phyloP scores from a whole-genome alignment of 1,139 yeast genomes.

The Scheffersomyces segobiensis region DNA sequence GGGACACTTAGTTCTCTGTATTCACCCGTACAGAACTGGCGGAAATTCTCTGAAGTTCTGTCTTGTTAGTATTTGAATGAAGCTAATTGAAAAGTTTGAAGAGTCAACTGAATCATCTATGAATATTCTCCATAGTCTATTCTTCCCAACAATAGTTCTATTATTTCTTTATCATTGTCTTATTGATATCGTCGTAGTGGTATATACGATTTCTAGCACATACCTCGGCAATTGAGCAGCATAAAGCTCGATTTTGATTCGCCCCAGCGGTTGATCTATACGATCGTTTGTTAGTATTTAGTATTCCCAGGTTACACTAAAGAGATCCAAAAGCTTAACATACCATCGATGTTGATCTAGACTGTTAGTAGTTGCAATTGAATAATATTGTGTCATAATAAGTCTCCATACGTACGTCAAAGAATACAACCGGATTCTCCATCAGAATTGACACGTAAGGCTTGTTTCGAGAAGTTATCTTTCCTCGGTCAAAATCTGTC shows the following conservation, averaged over 20 bases:
- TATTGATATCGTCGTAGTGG: too few species aligned
- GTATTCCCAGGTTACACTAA: not conserved
- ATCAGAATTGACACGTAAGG: not conserved
- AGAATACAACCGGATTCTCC: constrained; percentile 33
- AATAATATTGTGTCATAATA: not conserved
- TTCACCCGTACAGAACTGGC: constrained; percentile 60
- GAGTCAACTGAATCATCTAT: too few species aligned
- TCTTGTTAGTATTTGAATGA: constrained; percentile 14
- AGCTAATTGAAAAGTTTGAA: too few species aligned
- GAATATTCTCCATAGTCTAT: not conserved
- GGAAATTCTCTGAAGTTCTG: constrained; percentile 51
- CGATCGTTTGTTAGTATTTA: not conserved
- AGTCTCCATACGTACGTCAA: constrained; percentile 29
- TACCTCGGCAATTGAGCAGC: constrained; percentile 40
- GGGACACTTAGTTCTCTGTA: constrained; percentile 35
- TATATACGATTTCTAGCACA: constrained; percentile 9
- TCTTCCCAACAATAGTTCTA: not conserved
- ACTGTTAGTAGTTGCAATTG: not conserved
- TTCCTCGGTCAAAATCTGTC: not conserved
- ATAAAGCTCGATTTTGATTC: constrained; percentile 47
- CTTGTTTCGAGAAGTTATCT: not conserved
- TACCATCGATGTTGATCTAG: constrained; percentile 18
- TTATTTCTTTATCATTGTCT: too few species aligned
- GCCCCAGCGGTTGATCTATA: not conserved
- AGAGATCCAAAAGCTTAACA: constrained; percentile 4